Percentiles rank a stretch among this genome's conserved stretches.
Evolutionary conservation across 306 rosid species (phyloP).

Genomic region (Lathyrus oleraceus): DNA sequence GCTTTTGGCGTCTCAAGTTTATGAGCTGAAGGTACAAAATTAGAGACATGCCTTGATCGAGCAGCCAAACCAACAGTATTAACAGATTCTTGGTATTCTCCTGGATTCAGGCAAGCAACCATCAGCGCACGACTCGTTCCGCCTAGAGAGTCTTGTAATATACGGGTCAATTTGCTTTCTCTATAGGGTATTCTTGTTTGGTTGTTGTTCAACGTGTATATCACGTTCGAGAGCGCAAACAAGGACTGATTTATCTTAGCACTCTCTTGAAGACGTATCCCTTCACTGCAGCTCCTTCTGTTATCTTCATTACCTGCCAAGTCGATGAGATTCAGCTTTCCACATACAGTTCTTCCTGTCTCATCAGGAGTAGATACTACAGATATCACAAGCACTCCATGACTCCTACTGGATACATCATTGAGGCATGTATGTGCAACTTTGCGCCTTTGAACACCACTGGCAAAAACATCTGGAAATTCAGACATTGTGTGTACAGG

Average conservation of each 20-base stretch:
- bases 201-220: constrained; percentile 82
- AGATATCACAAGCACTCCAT: constrained; percentile 81
- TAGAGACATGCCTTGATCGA: constrained; percentile 78
- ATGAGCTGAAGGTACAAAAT: constrained; percentile 59
- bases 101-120: constrained; percentile 97
- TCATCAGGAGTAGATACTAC: constrained; percentile 65
- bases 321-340: constrained; percentile 94
- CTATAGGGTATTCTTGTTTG: constrained; percentile 73
- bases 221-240: constrained; percentile 90
- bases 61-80: constrained; percentile 92
- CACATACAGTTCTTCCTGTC: constrained; percentile 43
- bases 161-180: constrained; percentile 95
- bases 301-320: too few relatives aligned
- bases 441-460: too few relatives aligned
- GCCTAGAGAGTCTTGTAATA: constrained; percentile 89
- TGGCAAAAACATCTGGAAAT: too few relatives aligned
- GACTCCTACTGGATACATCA: constrained; percentile 95
- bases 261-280: constrained; percentile 96
- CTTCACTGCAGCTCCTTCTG: constrained; percentile 87
- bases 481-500: too few relatives aligned
- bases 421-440: constrained; percentile 81
- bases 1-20: constrained; percentile 71
- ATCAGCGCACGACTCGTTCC: constrained; percentile 81
- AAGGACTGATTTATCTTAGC: constrained; percentile 90
- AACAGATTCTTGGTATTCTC: constrained; percentile 92